Evolutionary conservation across 768 basidiomycete species (phyloP).

Genomic region (Suillus hirtellus): DNA sequence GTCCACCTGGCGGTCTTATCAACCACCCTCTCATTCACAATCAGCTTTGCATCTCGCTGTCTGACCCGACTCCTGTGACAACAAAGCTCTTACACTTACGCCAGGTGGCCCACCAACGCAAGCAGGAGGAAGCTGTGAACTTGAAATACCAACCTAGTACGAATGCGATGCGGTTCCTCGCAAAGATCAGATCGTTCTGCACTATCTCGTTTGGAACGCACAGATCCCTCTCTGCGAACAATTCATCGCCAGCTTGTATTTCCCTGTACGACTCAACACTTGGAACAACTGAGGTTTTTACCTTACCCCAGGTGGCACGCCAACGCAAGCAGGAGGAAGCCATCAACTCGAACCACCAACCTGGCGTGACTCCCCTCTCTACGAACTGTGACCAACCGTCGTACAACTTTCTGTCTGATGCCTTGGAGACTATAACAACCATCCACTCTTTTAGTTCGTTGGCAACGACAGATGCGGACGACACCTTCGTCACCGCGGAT

Average conservation of each 20-base stretch:
- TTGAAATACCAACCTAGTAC: background rate
- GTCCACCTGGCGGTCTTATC: conserved; percentile 15
- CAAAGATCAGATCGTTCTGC: background rate
- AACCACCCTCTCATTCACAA: conserved; percentile 14
- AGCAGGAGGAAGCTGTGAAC: background rate
- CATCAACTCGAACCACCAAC: background rate
- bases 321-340: conserved; percentile 1
- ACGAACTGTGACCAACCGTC: background rate
- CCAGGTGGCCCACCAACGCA: conserved; percentile 1
- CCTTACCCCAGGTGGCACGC: conserved; percentile 9
- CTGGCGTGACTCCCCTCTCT: background rate
- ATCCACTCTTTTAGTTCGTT: background rate
- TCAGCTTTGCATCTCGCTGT: conserved; percentile 23
- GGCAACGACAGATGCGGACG: background rate
- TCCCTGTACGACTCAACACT: conserved; percentile 16
- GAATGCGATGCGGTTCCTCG: background rate
- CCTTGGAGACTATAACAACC: background rate
- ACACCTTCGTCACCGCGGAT: background rate
- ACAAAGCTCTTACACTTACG: conserved; percentile 17
- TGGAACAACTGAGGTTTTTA: conserved; percentile 18
- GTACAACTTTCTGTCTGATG: background rate
- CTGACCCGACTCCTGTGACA: conserved; percentile 26
- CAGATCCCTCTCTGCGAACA: background rate
- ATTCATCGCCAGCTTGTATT: background rate
- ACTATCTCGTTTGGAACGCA: background rate